A percentile compares a stretch with the other conserved stretches of the same genome.
These are phyloP conservation scores for Thermothielavioides terrestris DNA, from an alignment of 495 filamentous ascomycete genomes.

Conservation along the genomic window DNA sequence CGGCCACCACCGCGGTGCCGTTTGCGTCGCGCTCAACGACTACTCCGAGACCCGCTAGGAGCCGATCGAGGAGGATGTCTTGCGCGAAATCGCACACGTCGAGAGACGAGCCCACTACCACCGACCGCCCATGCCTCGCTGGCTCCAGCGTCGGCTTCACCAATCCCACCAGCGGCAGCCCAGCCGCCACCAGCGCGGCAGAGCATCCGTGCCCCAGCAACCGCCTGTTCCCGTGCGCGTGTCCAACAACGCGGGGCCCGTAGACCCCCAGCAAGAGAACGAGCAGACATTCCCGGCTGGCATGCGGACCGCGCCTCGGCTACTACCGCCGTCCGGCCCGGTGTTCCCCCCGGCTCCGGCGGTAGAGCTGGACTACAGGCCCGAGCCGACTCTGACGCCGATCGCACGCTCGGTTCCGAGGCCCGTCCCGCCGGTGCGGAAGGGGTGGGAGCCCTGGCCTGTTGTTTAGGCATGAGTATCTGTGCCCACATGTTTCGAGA, in stretches of 20 bases:
- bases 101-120: background rate
- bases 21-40: slow-evolving; percentile 95
- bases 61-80: slow-evolving; percentile 3
- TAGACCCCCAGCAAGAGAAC: background rate
- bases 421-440: background rate
- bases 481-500: no score
- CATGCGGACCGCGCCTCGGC: background rate
- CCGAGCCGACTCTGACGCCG: background rate
- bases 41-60: slow-evolving; percentile 67
- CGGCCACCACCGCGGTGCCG: slow-evolving; percentile 89
- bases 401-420: background rate
- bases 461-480: background rate
- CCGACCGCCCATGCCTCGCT: background rate
- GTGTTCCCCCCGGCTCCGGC: background rate
- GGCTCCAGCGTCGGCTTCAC: background rate
- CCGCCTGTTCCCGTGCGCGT: no score
- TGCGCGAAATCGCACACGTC: background rate
- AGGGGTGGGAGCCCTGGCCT: background rate
- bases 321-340: background rate
- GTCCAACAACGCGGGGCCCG: background rate
- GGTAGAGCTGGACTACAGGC: background rate
- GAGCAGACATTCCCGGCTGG: background rate
- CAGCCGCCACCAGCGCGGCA: background rate
- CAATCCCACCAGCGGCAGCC: background rate
- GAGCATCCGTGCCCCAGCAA: background rate